Evolutionary conservation across 306 rosid genomes (phyloP), one percentile per base, ranked within the genome.

Genomic region (Pyrus betulifolia): DNA sequence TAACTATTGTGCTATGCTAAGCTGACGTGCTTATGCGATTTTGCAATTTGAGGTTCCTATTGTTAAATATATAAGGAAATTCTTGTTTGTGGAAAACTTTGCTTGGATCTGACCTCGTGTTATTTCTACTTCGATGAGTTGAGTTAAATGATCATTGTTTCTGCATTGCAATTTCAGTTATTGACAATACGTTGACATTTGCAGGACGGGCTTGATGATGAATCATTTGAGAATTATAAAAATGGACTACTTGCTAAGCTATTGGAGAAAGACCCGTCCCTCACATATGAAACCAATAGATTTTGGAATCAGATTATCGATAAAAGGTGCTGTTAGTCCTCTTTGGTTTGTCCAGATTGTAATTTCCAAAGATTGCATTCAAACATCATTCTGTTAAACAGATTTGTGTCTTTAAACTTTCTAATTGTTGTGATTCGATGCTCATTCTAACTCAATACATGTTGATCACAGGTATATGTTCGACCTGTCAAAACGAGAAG

Each of bases 231-330:
- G 85, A 84, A 90, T 80, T 95, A 89, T 70, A 95, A 72, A 87
- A 91, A 76, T 77, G 97, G 97, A 25, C 78, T 95, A 60, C 60
- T 89, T 84, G 92, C 87, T 23, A 92, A 87, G 89, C 88, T 95
- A 74, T 83, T 95, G 84, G 98, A 92, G 91, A 95, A 95, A 83
- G 99, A 90, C 86, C 92, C 97, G 31, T 92, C 97, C 66, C 98
- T 95, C 73, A 62, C 85, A 27, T 89, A 90, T 45, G 92, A 95
- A 87, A 89, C 91, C 87, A 82, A 76, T 82, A 83, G 98, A 76
- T 82, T 82, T 21, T 95, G 98, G 98, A 80, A 19, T 76, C 97
- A 95, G 81, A 95, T 95, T 79, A 68, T 82, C 44, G 96, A 92
- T 61, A 90, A 89, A 82, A 92, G 97, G 97, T 95, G 67, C 52